Evolutionary conservation across 2,329 filamentous ascomycete species (phyloP).

Genomic region (Phoma sp.): DNA sequence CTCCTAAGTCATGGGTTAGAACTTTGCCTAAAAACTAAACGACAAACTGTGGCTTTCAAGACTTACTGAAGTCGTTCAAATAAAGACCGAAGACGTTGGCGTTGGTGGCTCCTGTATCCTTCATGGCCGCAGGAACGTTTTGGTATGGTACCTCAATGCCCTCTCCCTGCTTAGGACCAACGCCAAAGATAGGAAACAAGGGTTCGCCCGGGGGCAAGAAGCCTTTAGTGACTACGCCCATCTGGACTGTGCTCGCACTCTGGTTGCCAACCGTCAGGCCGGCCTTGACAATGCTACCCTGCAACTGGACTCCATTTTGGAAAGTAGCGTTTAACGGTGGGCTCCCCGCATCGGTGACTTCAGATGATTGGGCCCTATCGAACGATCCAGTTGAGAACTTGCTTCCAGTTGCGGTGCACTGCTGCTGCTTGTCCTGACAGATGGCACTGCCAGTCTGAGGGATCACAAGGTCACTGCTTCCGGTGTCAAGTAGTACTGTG

Average conservation of each 20-base stretch:
- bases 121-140: not conserved
- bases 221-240: not conserved
- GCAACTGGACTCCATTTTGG: not conserved
- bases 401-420: not conserved
- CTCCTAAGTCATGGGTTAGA: not conserved
- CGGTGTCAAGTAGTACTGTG: conserved; percentile 1
- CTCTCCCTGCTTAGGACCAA: conserved; percentile 1
- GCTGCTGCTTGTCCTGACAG: not conserved
- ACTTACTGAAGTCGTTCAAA: conserved; percentile 1
- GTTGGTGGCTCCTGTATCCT: not conserved
- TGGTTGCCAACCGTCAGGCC: not conserved
- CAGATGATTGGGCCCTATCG: not conserved
- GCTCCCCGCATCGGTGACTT: not conserved
- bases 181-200: not conserved
- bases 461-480: not conserved
- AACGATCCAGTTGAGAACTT: not conserved
- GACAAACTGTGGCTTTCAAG: not conserved
- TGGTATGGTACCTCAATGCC: not conserved
- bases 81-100: conserved; percentile 1
- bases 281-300: not conserved
- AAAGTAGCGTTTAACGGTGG: not conserved
- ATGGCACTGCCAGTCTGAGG: not conserved
- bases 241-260: not conserved
- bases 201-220: not conserved
- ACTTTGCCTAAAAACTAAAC: not conserved